Conservation (phyloP, 176 grass and related monocot genomes). For the Rhynchospora breviuscula region DNA sequence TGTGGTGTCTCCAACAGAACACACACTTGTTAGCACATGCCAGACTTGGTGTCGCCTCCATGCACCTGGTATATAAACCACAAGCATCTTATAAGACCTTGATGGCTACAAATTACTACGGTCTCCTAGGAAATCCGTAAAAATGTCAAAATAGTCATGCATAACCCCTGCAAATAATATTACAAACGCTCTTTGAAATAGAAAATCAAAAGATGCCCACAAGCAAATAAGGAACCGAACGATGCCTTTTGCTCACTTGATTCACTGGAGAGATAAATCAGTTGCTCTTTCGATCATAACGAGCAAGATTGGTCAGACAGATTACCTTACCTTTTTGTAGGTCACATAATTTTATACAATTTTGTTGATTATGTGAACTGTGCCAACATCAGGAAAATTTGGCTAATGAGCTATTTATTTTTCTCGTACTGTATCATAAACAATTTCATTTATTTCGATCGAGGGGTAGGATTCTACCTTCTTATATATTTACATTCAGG, state of each 20-base stretch:
- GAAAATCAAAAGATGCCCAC: neutral
- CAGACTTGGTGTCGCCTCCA: slow-evolving; percentile 97
- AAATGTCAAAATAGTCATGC: neutral
- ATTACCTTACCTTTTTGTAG: neutral
- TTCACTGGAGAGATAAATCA: slow-evolving; percentile 4
- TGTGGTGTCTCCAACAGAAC: slow-evolving; percentile 99
- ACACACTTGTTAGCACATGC: slow-evolving; percentile 99
- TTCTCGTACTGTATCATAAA: neutral
- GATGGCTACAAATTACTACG: neutral
- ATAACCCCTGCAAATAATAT: neutral
- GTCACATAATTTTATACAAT: neutral
- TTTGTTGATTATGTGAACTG: neutral
- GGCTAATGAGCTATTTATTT: neutral
- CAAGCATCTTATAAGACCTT: neutral
- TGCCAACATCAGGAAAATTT: slow-evolving; percentile 6
- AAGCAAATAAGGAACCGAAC: neutral
- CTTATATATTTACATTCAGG: neutral
- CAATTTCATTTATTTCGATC: neutral
- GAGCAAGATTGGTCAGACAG: neutral
- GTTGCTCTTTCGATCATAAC: neutral
- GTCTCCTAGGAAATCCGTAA: neutral
- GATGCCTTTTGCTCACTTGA: neutral
- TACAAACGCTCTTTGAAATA: neutral
- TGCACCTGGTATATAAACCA: slow-evolving; percentile 63
- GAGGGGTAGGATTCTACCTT: neutral